Conservation (phyloP, 306 rosid genomes). For the Prunus campanulata region DNA sequence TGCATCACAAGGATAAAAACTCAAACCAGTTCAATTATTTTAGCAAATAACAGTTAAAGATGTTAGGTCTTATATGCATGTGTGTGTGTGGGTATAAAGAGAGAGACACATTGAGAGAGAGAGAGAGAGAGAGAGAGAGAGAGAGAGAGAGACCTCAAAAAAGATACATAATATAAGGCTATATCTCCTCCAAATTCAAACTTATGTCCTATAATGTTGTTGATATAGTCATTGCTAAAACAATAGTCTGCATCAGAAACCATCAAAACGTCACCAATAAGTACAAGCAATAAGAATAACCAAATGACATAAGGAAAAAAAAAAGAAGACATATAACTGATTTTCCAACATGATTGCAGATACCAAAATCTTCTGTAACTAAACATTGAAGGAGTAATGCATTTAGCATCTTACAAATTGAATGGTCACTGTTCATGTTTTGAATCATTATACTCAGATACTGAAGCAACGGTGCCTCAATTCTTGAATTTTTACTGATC, state of each 20-base stretch:
- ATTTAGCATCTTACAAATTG: conserved; percentile 61
- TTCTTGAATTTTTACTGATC: conserved; percentile 55
- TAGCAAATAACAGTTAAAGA: background rate
- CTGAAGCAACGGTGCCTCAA: conserved; percentile 80
- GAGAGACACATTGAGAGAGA: conserved; percentile 16
- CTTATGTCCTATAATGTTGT: conserved; percentile 59
- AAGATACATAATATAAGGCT: conserved; percentile 72
- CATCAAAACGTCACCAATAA: conserved; percentile 18
- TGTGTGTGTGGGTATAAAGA: background rate
- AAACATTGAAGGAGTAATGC: conserved; percentile 13
- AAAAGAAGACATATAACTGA: background rate
- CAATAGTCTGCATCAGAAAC: conserved; percentile 68
- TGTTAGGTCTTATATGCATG: background rate
- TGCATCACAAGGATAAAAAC: background rate
- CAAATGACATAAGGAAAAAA: conserved; percentile 3
- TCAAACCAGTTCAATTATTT: background rate
- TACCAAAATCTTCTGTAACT: conserved; percentile 3
- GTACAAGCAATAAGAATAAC: conserved; percentile 7
- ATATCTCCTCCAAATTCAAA: conserved; percentile 70
- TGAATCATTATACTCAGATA: conserved; percentile 86
- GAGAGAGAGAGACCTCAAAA: conserved; percentile 56
- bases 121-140: conserved; percentile 38
- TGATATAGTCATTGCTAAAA: conserved; percentile 78
- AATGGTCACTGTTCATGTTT: conserved; percentile 70
- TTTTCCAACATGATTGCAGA: background rate